Base-by-base conservation (phyloP, 2,329 filamentous ascomycete genomes). In the Clonostachys solani region DNA sequence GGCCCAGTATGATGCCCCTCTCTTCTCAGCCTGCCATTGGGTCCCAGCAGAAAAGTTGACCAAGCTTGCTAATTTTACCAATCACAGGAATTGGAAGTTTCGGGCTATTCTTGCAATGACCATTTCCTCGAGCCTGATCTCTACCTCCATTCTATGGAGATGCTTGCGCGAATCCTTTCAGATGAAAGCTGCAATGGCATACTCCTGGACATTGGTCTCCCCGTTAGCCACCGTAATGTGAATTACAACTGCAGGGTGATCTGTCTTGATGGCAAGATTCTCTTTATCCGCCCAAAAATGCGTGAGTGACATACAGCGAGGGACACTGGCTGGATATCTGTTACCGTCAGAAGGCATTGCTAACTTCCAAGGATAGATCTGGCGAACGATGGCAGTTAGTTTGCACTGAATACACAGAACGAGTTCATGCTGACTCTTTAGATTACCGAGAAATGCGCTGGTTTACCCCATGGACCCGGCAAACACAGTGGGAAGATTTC, bases 401-500 rank as follows among this genome's bases (percentile, higher is more conserved):
- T 8, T 9, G 23, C 23, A 29, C 23, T 29, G 23, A 29, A 29
- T 4, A 29, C 9, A 4, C 23, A 10, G 9, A 10, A 10, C 9
- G 23, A 29, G 23, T 10, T 4, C 23, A 29, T 29, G 23, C 23
- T 29, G 23, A 29, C 23, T 29, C 23, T 29, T 10, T 29, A 29
- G 23, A 67, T 36, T 70, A 64, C 47, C 59, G 68, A n/a, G 68
- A 72, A 51, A 58, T 60, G 40, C 61, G 68, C 5, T 62, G 65
- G 48, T 73, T 73, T 48, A 69, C 66, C 3, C 60, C 69, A 0
- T 73, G 71, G 69, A 52, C 52, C 5, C 63, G 62, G 43, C 62
- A 59, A 2, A 53, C 61, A 33, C 55, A 66, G 42, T 54, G 58
- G 0, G 69, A 73, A 49, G 51, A 59, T 9, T 70, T 66, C 50